Base-by-base conservation (phyloP, 371 early-diverging fungal species). In the Mortierella sp. region DNA sequence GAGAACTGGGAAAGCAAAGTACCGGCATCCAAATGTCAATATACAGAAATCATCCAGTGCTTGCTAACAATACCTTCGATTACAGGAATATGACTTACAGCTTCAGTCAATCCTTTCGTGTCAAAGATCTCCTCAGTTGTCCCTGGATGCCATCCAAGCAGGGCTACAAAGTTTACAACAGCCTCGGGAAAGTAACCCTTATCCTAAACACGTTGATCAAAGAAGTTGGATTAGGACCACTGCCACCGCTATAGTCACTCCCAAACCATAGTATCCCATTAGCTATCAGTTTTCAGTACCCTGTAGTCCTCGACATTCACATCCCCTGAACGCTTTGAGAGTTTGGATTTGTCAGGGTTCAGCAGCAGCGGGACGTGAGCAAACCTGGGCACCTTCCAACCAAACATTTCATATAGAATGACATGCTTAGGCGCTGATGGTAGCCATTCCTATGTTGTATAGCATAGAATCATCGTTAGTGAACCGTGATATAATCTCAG, bases 341-440 rank as follows among this genome's bases (percentile, higher is more conserved):
- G 84, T 67, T 97, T 97, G 12, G 91, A 80, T 7, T 92, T 91
- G 72, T 94, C 91, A 2, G 84, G 79, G 65, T 96, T 95, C 49
- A 96, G 74, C 50, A 98, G 83, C 14, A 98, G 80, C 5, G 98
- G 98, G 37, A 98, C 81, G 58, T 98, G 98, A 2, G 88, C 92
- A 80, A 93, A 98, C 47, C 82, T 58, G 9, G 96, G 96, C 6
- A 85, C 57, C 8, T 71, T 67, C 95, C 95, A 96, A 1, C 90
- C 92, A 67, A 96, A 87, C 46, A 94, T 92, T 22, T 83, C 63
- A 76, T 95, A 96, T 14, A 98, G 82, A 8, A 93, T 66, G 0
- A 95, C 57, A 79, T 98, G 98, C 62, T 95, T 95, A 25, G 96
- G 95, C 16, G 95, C 94, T 1, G 96, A 95, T 10, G 94, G 86